Conservation (phyloP, 371 early-diverging fungal species). For the Smittium mucronatum region DNA sequence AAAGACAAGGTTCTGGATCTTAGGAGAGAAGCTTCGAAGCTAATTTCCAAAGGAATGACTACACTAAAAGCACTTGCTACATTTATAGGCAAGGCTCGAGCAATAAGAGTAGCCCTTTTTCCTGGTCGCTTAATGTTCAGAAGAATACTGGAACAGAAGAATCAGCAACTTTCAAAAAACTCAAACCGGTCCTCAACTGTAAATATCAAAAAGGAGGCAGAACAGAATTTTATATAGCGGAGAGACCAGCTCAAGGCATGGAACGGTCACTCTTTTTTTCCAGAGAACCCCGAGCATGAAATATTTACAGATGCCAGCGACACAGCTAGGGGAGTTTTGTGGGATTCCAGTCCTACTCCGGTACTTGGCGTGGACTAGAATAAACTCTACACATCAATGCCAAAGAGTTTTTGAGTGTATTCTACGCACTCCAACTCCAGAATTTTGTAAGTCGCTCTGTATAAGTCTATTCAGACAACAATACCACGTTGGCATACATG, state of each 20-base stretch:
- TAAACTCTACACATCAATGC: too few species aligned
- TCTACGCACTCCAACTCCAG: too few species aligned
- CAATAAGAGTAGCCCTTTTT: conserved; percentile 1
- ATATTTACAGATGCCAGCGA: neutral
- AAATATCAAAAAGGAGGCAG: neutral
- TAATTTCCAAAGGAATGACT: neutral
- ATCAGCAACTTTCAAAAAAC: neutral
- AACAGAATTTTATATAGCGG: neutral
- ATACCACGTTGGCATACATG: neutral
- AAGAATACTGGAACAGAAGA: neutral
- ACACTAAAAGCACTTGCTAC: conserved; percentile 9
- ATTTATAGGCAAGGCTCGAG: conserved; percentile 10
- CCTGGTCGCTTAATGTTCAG: neutral
- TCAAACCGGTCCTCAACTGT: neutral
- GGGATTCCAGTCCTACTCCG: neutral
- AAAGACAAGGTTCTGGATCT: neutral
- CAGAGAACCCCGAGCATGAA: neutral
- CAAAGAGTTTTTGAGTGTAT: too few species aligned
- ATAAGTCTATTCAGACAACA: neutral
- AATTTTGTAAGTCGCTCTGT: neutral
- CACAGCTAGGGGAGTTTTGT: neutral
- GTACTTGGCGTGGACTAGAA: neutral
- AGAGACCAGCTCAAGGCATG: neutral
- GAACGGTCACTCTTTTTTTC: neutral
- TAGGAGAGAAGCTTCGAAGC: neutral